Evolutionary conservation across 2,329 filamentous ascomycete genomes (phyloP), one percentile per base, ranked within the genome.

Genomic region (Magnaporthales sp.): DNA sequence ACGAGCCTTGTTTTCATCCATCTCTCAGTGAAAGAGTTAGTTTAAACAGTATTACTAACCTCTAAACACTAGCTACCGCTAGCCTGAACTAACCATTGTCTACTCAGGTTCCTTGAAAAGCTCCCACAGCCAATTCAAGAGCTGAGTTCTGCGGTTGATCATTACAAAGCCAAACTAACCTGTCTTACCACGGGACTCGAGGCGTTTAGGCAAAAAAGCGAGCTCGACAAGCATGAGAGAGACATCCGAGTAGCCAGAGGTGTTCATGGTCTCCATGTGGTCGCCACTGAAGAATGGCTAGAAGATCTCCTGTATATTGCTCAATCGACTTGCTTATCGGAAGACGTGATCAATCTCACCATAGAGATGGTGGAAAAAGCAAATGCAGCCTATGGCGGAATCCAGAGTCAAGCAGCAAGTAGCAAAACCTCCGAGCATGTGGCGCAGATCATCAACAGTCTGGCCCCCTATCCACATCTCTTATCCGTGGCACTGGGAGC

Each of bases 271-370:
- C 70, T 77, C 1, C 74, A 75, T 38, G 51, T 74, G 2, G 76
- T 76, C 65, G 71, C 75, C 2, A 71, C 69, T 0, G 71, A 76
- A 26, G 70, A 71, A 64, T 77, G 75, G 75, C 63, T 68, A 1
- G 74, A 77, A 3, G 72, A 73, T 68, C 26, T 77, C 2, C 66
- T 76, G 9, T 51, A 62, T 9, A 2, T 62, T 22, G 66, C 9
- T 9, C 30, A 31, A 9, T 31, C 30, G 4, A 31, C 30, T 9
- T 5, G 4, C 30, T 4, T 31, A 5, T 31, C 30, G 9, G 9
- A 31, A 4, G 30, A 31, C 30, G 11, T 26, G 1, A 10, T 46
- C 19, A 13, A 51, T 4, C 30, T 46, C 3, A 30, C 32, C 13
- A 1, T 8, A 1, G 29, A 27, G 3, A n/a, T 51, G 3, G 62